phyloP scores from a whole-genome alignment of 2,329 filamentous ascomycete species.

The Monascus ruber region DNA sequence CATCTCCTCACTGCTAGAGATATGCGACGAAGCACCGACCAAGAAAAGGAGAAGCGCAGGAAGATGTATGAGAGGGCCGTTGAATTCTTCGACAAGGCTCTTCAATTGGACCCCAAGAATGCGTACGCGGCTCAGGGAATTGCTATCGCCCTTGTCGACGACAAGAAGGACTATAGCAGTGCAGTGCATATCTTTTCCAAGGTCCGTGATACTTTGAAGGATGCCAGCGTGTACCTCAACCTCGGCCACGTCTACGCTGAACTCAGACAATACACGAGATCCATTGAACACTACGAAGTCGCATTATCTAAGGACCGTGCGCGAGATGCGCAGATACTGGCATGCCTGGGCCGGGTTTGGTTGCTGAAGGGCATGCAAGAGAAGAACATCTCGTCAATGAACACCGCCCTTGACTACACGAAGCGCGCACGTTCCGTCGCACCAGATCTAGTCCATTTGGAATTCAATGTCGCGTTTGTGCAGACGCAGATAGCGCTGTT shows the following conservation, averaged over 20 bases:
- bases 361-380: constrained; percentile 66
- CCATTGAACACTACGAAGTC: constrained; percentile 86
- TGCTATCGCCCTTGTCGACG: constrained; percentile 85
- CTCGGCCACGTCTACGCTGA: constrained; percentile 88
- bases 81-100: constrained; percentile 95
- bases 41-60: constrained; percentile 81
- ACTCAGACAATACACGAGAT: constrained; percentile 76
- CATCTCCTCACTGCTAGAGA: constrained; percentile 78
- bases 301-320: constrained; percentile 70
- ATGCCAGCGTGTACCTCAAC: constrained; percentile 82
- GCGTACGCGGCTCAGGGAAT: constrained; percentile 94
- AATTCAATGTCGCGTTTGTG: constrained; percentile 96
- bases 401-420: constrained; percentile 53
- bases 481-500: constrained; percentile 86
- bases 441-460: constrained; percentile 77
- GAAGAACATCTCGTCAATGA: constrained; percentile 50
- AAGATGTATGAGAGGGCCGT: constrained; percentile 83
- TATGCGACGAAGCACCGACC: constrained; percentile 82
- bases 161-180: constrained; percentile 75
- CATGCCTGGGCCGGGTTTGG: constrained; percentile 82
- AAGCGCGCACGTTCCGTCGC: constrained; percentile 60
- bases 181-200: constrained; percentile 84
- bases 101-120: constrained; percentile 89
- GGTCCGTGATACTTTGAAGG: constrained; percentile 78
- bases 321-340: constrained; percentile 66